These are phyloP conservation scores for Penicillium desertorum DNA, from an alignment of 495 filamentous ascomycete species.

Conservation along the genomic window DNA sequence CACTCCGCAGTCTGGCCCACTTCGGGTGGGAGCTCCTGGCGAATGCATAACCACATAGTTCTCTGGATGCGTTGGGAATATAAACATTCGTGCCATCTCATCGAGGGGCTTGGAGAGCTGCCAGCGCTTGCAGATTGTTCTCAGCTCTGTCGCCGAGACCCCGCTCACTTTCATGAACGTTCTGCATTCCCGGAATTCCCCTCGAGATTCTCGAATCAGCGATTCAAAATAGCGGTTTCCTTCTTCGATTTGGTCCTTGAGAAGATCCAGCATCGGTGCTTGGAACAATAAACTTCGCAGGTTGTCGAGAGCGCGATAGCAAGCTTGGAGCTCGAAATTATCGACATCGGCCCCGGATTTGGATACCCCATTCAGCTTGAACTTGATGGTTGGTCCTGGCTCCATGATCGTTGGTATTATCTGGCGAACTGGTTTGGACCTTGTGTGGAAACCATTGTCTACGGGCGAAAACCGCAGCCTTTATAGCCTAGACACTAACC, in stretches of 20 bases:
- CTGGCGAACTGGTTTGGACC: background rate
- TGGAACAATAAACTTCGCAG: conserved; percentile 3
- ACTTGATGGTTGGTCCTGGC: background rate
- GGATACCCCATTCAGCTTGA: conserved; percentile 3
- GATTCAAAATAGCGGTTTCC: conserved; percentile 7
- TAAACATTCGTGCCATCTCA: conserved; percentile 1
- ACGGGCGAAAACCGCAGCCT: background rate
- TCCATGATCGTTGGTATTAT: background rate
- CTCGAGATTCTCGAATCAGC: background rate
- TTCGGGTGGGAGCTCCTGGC: background rate
- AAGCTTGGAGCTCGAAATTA: conserved; percentile 3
- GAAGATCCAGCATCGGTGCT: conserved; percentile 2
- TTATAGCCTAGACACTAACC: background rate
- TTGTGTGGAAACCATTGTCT: background rate
- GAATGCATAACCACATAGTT: conserved; percentile 5
- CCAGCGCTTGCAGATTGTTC: conserved; percentile 2
- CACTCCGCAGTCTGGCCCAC: background rate
- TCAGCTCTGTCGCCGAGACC: conserved; percentile 3
- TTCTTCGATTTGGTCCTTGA: conserved; percentile 4
- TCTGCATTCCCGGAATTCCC: background rate
- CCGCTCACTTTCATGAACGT: conserved; percentile 3
- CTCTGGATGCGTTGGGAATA: conserved; percentile 8
- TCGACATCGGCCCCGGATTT: background rate
- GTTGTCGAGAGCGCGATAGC: conserved; percentile 5
- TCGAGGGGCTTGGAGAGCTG: background rate